These are phyloP conservation scores for Begonia loranthoides DNA, from an alignment of 306 rosid genomes.

Conservation along the genomic window DNA sequence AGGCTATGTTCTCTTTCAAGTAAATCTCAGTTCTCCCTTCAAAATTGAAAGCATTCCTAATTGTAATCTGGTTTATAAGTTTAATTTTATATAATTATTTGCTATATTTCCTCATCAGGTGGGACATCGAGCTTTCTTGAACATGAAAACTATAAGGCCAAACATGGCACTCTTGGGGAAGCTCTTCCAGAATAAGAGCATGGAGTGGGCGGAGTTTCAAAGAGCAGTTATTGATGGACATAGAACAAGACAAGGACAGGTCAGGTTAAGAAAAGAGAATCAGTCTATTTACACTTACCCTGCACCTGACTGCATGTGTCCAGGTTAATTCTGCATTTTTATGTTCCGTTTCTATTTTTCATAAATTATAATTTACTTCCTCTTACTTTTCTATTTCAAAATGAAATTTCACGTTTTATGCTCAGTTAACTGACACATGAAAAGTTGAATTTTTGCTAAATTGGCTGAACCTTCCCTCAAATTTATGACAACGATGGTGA, in stretches of 20 bases:
- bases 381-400: no score
- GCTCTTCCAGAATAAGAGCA: constrained; percentile 61
- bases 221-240: constrained; percentile 59
- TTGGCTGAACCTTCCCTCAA: no score
- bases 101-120: constrained; percentile 28
- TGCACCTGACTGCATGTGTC: constrained; percentile 88
- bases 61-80: no score
- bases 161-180: constrained; percentile 73
- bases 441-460: no score
- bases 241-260: constrained; percentile 72
- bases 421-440: no score
- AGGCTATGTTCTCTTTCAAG: no score
- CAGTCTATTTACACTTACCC: constrained; percentile 93
- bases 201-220: constrained; percentile 68
- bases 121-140: constrained; percentile 72
- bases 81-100: background rate
- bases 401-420: no score
- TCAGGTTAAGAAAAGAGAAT: constrained; percentile 63
- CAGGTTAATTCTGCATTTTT: constrained; percentile 2
- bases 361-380: no score
- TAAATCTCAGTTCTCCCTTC: no score
- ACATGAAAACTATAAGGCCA: constrained; percentile 82
- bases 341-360: no score
- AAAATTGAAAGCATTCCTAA: no score
- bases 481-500: no score